These are phyloP conservation scores for Cenchrus purpureus DNA, from an alignment of 176 grass and related monocot genomes.

Conservation along the genomic window DNA sequence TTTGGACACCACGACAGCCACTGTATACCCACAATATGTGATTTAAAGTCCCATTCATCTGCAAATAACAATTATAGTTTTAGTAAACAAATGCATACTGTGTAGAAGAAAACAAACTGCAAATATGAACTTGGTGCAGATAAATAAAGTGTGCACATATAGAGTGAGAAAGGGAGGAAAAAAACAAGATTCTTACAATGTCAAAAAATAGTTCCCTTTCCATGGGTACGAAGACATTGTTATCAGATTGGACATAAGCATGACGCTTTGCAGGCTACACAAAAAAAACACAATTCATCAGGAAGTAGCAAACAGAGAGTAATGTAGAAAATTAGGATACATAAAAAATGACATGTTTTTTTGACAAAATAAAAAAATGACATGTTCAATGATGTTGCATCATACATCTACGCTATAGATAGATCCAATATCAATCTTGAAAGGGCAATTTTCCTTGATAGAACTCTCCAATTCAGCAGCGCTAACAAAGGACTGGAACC, in stretches of 20 bases:
- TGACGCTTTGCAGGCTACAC: slow-evolving; percentile 83
- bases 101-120: not conserved
- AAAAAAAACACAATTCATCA: slow-evolving; percentile 6
- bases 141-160: slow-evolving; percentile 36
- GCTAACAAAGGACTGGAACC: slow-evolving; percentile 86
- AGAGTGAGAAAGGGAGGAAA: not conserved
- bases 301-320: not conserved
- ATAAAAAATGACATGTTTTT: not conserved
- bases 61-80: slow-evolving; percentile 71
- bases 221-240: slow-evolving; percentile 5
- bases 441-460: slow-evolving; percentile 85
- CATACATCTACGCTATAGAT: slow-evolving; percentile 91
- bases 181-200: slow-evolving; percentile 60
- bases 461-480: slow-evolving; percentile 72
- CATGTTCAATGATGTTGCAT: slow-evolving; percentile 14
- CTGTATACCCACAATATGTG: slow-evolving; percentile 98
- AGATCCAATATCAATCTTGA: slow-evolving; percentile 93
- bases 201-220: slow-evolving; percentile 97
- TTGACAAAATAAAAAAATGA: not conserved
- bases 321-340: slow-evolving; percentile 13
- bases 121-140: not conserved
- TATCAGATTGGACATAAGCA: slow-evolving; percentile 82
- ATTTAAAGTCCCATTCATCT: slow-evolving; percentile 55
- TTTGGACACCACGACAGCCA: slow-evolving; percentile 93
- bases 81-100: not conserved